Evolutionary conservation across 768 basidiomycete species (phyloP).

Genomic region (Gymnopilus dilepis): DNA sequence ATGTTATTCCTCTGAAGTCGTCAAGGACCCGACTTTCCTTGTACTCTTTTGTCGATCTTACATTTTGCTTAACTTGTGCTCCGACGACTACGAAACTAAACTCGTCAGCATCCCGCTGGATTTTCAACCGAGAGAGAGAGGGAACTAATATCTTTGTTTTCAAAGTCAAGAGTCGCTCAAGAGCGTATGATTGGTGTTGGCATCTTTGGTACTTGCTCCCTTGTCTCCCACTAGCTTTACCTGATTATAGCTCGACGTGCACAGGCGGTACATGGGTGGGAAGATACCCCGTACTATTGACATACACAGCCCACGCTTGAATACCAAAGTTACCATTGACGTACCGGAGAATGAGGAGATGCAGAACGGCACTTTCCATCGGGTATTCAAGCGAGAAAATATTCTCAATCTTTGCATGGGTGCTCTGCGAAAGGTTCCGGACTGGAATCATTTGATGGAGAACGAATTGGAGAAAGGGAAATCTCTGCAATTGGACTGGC

Average conservation of each 20-base stretch:
- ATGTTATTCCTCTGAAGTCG: conserved; percentile 72
- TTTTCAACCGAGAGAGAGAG: conserved; percentile 55
- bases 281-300: conserved; percentile 72
- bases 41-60: conserved; percentile 86
- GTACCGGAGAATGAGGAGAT: conserved; percentile 55
- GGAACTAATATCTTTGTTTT: conserved; percentile 90
- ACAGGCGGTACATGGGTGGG: conserved; percentile 76
- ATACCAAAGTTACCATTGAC: conserved; percentile 71
- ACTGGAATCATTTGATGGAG: conserved; percentile 68
- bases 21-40: conserved; percentile 74
- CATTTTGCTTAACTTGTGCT: conserved; percentile 77
- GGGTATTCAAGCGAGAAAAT: conserved; percentile 63
- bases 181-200: conserved; percentile 92
- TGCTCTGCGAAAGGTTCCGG: conserved; percentile 56
- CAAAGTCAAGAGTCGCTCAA: conserved; percentile 76
- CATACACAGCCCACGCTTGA: conserved; percentile 69
- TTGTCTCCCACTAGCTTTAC: not conserved
- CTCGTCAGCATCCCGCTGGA: conserved; percentile 47
- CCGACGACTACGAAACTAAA: conserved; percentile 51
- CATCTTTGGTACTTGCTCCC: conserved; percentile 64
- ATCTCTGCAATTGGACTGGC: conserved; percentile 79
- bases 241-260: conserved; percentile 2
- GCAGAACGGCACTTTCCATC: conserved; percentile 45
- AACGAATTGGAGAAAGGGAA: conserved; percentile 58
- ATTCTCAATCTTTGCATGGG: conserved; percentile 67